These are phyloP conservation scores for Verticillium tricorpus DNA, from an alignment of 2,329 filamentous ascomycete species.

Conservation along the genomic window DNA sequence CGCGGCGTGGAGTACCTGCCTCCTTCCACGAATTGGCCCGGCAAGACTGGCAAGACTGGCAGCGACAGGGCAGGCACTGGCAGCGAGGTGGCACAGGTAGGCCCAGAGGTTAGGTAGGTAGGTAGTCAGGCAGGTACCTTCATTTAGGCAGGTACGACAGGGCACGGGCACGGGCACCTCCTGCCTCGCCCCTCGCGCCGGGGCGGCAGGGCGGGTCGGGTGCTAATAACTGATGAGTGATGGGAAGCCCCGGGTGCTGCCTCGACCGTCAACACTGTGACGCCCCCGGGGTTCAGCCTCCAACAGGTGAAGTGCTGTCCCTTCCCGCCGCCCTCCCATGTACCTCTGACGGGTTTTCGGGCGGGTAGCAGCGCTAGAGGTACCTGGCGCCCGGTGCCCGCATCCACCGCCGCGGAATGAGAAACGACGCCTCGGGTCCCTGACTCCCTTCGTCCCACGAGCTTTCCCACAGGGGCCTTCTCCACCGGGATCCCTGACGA, in stretches of 20 bases:
- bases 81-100: no score
- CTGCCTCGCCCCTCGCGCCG: background rate
- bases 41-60: background rate
- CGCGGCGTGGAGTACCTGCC: background rate
- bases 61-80: background rate
- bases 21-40: background rate
- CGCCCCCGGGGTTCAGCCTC: background rate
- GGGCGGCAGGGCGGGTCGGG: background rate
- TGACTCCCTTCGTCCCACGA: background rate
- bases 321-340: background rate
- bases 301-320: background rate
- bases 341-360: background rate
- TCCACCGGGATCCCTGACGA: background rate
- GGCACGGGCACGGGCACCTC: background rate
- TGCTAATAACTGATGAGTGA: background rate
- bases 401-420: background rate
- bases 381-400: background rate
- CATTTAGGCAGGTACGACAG: background rate
- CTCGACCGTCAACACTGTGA: background rate
- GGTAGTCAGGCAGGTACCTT: background rate
- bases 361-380: background rate
- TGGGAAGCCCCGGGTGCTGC: background rate
- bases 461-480: background rate
- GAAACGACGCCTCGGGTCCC: background rate
- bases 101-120: background rate